Evolutionary conservation across 2,329 filamentous ascomycete genomes (phyloP).

Genomic region (Cryphonectria nitschkei): DNA sequence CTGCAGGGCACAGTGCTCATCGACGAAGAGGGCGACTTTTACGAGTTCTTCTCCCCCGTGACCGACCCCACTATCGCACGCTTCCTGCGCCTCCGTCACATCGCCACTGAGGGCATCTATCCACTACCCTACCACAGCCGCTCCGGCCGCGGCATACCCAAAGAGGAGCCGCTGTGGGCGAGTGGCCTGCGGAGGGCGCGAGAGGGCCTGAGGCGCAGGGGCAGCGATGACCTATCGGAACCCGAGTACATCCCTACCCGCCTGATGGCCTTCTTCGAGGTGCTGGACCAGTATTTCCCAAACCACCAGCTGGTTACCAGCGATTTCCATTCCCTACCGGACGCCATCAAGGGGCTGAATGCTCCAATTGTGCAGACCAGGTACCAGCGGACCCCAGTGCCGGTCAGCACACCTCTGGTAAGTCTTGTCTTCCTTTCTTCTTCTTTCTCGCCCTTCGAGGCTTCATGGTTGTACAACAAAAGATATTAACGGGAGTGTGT

Average conservation of each 20-base stretch:
- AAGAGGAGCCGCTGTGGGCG: slow-evolving; percentile 20
- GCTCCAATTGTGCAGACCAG: slow-evolving; percentile 95
- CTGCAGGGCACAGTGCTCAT: slow-evolving; percentile 90
- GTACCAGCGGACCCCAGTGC: slow-evolving; percentile 83
- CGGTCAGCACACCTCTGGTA: slow-evolving; percentile 88
- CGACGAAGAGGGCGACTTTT: slow-evolving; percentile 84
- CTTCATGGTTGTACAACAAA: not conserved
- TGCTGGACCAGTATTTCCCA: slow-evolving; percentile 86
- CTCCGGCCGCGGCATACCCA: slow-evolving; percentile 26
- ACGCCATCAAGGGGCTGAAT: slow-evolving; percentile 82
- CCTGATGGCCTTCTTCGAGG: slow-evolving; percentile 95
- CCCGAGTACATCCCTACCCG: slow-evolving; percentile 95
- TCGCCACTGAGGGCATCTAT: slow-evolving; percentile 68
- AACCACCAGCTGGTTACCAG: slow-evolving; percentile 85
- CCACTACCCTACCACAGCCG: slow-evolving; percentile 60
- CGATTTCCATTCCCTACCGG: slow-evolving; percentile 86
- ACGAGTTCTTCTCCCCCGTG: slow-evolving; percentile 82
- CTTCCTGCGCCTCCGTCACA: slow-evolving; percentile 82
- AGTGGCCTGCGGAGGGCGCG: slow-evolving; percentile 13
- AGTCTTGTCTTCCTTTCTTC: slow-evolving; percentile 26
- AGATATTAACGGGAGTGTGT: not conserved
- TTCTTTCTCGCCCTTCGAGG: not conserved
- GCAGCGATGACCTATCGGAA: slow-evolving; percentile 70
- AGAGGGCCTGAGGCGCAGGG: slow-evolving; percentile 42
- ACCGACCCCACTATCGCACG: slow-evolving; percentile 79